A percentile compares a stretch with the other conserved stretches of the same genome.
These are phyloP conservation scores for Nymphaea colorata DNA, from an alignment of 164 flowering plant genomes.

Conservation along the genomic window DNA sequence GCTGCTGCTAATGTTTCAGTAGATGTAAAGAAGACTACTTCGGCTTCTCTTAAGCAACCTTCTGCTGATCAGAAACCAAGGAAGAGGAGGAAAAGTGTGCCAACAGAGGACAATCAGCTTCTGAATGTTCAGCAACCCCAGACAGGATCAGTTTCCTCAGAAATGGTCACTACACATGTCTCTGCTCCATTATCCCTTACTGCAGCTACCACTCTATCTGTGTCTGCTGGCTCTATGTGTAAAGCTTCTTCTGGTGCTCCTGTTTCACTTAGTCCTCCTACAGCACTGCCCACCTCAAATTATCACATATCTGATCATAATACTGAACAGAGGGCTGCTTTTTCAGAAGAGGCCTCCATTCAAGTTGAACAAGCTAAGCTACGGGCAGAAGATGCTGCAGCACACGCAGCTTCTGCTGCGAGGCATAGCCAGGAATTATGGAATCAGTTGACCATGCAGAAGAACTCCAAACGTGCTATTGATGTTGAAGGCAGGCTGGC, in stretches of 20 bases:
- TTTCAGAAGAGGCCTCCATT: constrained; percentile 40
- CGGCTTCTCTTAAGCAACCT: constrained; percentile 19
- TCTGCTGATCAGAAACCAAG: constrained; percentile 48
- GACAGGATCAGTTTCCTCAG: constrained; percentile 17
- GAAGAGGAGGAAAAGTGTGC: constrained; percentile 50
- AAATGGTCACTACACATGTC: constrained; percentile 11
- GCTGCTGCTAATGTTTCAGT: constrained; percentile 26
- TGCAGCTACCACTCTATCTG: constrained; percentile 12
- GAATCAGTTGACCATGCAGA: constrained; percentile 56
- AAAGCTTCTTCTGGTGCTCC: constrained; percentile 15
- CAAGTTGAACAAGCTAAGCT: constrained; percentile 60
- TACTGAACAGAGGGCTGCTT: constrained; percentile 17
- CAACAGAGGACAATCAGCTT: constrained; percentile 31
- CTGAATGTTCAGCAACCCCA: constrained; percentile 21
- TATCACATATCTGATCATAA: constrained; percentile 14
- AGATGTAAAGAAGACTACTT: constrained; percentile 24
- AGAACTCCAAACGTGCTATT: constrained; percentile 33
- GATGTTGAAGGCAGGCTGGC: constrained; percentile 59
- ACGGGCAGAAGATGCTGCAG: constrained; percentile 77
- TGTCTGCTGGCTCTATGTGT: constrained; percentile 1
- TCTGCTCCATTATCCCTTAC: constrained; percentile 25
- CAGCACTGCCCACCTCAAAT: constrained; percentile 13
- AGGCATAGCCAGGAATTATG: constrained; percentile 57
- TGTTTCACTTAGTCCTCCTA: constrained; percentile 16
- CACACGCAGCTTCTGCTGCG: constrained; percentile 56